These are phyloP conservation scores for Coemansia sp. DNA, from an alignment of 192 early-diverging fungal genomes.

Conservation along the genomic window DNA sequence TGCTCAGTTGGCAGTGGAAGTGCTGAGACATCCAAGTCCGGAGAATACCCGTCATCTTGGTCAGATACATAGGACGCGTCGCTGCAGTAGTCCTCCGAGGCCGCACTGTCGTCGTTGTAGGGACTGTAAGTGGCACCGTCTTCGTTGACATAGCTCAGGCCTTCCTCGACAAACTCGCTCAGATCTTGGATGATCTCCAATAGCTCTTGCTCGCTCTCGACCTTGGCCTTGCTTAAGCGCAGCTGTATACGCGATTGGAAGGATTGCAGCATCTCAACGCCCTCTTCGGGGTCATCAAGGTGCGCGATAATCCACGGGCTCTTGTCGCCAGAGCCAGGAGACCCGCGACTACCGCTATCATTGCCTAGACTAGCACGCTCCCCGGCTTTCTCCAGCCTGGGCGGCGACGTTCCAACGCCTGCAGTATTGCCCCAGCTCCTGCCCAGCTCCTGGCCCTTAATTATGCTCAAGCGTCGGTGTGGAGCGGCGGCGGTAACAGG, in stretches of 20 bases:
- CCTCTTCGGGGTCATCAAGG: constrained; percentile 21
- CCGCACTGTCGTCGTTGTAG: neutral
- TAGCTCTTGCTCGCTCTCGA: constrained; percentile 42
- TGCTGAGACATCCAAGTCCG: constrained; percentile 10
- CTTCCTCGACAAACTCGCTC: constrained; percentile 45
- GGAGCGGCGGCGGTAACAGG: neutral
- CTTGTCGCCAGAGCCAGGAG: constrained; percentile 6
- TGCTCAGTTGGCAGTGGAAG: constrained; percentile 5
- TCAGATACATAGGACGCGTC: constrained; percentile 10
- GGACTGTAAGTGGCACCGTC: constrained; percentile 11
- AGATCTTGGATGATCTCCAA: constrained; percentile 39
- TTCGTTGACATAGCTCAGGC: constrained; percentile 45
- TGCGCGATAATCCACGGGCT: constrained; percentile 16
- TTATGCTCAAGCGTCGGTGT: constrained; percentile 33
- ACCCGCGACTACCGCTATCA: neutral
- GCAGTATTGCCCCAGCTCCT: neutral
- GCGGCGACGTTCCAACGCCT: neutral
- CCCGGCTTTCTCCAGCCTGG: neutral
- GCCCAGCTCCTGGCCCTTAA: constrained; percentile 33
- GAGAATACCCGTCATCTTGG: constrained; percentile 8
- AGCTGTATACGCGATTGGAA: constrained; percentile 24
- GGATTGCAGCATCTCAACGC: constrained; percentile 11
- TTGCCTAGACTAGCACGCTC: neutral
- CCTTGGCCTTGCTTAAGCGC: constrained; percentile 31
- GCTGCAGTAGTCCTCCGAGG: neutral